Evolutionary conservation across 805 yeast genomes (phyloP), one percentile per base, ranked within the genome.

Genomic region (Candida montana): DNA sequence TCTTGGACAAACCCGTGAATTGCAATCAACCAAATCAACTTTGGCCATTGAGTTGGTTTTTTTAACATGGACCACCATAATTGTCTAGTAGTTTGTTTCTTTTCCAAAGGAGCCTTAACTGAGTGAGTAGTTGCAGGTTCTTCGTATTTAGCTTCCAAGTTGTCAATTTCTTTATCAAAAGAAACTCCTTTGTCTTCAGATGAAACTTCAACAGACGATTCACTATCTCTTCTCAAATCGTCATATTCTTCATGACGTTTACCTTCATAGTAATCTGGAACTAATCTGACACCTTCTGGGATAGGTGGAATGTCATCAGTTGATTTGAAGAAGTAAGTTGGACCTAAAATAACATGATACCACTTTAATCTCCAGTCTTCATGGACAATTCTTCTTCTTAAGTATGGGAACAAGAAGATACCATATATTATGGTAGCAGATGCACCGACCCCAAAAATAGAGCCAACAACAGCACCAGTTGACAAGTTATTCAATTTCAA

Each of bases 1-100:
- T 83, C 90, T 57, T 76, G 75, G 46, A 72, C 70, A 59, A 79
- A 72, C 39, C 90, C 89, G 47, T 79, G 83, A 36, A 71, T 62
- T 7, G 75, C 40, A 17, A 77, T 48, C 48, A 76, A 62, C 71
- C 75, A 71, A 7, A 68, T 7, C 16, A 81, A 65, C 19, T 47
- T 52, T 16, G 76, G 79, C 84, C 84, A 81, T 56, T 72, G 63
- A 19, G 54, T 51, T 40, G 82, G 85, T 38, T 70, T 58, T 50
- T 65, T 71, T 13, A 65, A 37, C 50, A 78, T 59, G 7, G 64
- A 49, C 40, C 42, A 55, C 67, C 67, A 63, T 35, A 57, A 53
- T 44, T 68, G 58, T 23, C 57, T 63, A 16, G 77, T 70, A 21
- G 71, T 34, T 37, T 58, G 49, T 40, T 51, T 40, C 35, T 54